A percentile compares a stretch with the other conserved stretches of the same genome.
Evolutionary conservation across 805 yeast genomes (phyloP).

Genomic region (Myxozyma vanderwaltii): DNA sequence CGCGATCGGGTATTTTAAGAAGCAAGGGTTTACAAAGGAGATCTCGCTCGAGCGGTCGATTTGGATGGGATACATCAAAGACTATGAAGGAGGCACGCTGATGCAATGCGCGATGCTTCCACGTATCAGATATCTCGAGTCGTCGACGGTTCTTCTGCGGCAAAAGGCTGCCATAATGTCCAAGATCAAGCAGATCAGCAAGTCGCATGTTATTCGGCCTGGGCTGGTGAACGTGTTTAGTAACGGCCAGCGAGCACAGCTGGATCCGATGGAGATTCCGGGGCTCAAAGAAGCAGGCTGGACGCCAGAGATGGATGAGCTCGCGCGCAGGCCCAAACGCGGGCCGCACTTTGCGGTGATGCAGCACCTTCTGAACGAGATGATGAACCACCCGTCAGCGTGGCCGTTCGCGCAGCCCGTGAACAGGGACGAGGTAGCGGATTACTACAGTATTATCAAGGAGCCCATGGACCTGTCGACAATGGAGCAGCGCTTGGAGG

Average conservation of each 20-base stretch:
- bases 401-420: slow-evolving; percentile 98
- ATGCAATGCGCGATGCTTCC: slow-evolving; percentile 98
- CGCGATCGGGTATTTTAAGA: slow-evolving; percentile 97
- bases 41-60: slow-evolving; percentile 78
- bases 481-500: slow-evolving; percentile 90
- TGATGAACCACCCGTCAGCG: slow-evolving; percentile 93
- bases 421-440: slow-evolving; percentile 87
- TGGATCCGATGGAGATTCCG: slow-evolving; percentile 85
- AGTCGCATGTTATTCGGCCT: slow-evolving; percentile 76
- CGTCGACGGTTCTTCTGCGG: slow-evolving; percentile 76
- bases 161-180: slow-evolving; percentile 90
- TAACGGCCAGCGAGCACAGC: slow-evolving; percentile 33
- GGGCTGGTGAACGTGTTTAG: slow-evolving; percentile 78
- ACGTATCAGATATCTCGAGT: slow-evolving; percentile 81
- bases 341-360: slow-evolving; percentile 93
- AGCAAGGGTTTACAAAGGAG: slow-evolving; percentile 97
- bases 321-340: slow-evolving; percentile 91
- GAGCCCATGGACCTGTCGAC: slow-evolving; percentile 96
- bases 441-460: slow-evolving; percentile 91
- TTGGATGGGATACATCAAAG: slow-evolving; percentile 99
- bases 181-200: slow-evolving; percentile 76
- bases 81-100: slow-evolving; percentile 97
- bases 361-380: slow-evolving; percentile 82
- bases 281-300: slow-evolving; percentile 94
- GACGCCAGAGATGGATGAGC: slow-evolving; percentile 97